Percentiles rank a stretch among this genome's conserved stretches.
Evolutionary conservation across 768 basidiomycete species (phyloP).

Genomic region (Amanita pallidorosea): DNA sequence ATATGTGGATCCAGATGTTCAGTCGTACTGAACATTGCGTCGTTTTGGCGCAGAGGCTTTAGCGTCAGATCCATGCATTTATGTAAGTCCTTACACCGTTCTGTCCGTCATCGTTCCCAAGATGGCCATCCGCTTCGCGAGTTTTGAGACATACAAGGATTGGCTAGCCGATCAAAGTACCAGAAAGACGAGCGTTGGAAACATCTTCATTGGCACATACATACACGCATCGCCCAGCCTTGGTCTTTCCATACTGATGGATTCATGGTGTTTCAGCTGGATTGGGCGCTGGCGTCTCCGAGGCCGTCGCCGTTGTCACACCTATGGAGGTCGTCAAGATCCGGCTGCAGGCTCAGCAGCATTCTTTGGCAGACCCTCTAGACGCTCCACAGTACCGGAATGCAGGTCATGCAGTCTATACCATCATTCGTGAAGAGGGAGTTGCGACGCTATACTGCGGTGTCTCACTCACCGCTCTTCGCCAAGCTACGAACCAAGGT

Average conservation of each 20-base stretch:
- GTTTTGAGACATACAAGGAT: constrained; percentile 91
- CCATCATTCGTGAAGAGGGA: constrained; percentile 91
- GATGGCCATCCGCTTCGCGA: constrained; percentile 98
- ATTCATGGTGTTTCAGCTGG: constrained; percentile 47
- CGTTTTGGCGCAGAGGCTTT: too few species aligned
- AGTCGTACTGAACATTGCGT: too few species aligned
- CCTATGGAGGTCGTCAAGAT: constrained; percentile 99
- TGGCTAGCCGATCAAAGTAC: constrained; percentile 67
- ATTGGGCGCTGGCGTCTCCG: constrained; percentile 89
- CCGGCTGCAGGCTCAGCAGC: constrained; percentile 92
- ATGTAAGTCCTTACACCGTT: too few species aligned
- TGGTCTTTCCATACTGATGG: neutral
- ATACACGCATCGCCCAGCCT: constrained; percentile 13
- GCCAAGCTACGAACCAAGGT: constrained; percentile 99
- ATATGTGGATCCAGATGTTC: too few species aligned
- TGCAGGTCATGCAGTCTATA: constrained; percentile 93
- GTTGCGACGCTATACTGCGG: constrained; percentile 79
- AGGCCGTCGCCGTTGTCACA: constrained; percentile 89
- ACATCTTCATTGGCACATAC: constrained; percentile 70
- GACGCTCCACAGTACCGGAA: constrained; percentile 92
- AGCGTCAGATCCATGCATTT: too few species aligned
- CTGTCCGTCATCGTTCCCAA: constrained; percentile 96
- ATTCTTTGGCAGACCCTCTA: constrained; percentile 92
- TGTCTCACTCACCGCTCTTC: constrained; percentile 82
- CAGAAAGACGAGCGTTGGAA: constrained; percentile 69